These are phyloP conservation scores for Cystobasidium slooffiae DNA, from an alignment of 1,284 basidiomycete genomes.

Conservation along the genomic window DNA sequence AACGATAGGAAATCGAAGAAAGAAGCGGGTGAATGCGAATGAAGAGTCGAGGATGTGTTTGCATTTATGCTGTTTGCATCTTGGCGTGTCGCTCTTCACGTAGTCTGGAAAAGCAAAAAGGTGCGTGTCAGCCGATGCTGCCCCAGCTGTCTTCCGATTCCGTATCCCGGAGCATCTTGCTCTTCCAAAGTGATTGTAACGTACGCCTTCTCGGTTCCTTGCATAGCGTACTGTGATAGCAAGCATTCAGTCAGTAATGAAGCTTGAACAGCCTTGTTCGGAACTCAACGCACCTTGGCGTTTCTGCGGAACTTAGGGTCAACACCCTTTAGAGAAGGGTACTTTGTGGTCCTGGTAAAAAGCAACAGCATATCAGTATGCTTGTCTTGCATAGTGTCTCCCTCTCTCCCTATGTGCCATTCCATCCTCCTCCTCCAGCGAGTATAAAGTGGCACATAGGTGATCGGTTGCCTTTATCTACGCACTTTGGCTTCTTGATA, in stretches of 20 bases:
- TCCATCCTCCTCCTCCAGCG: too few relatives aligned
- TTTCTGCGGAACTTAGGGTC: conserved; percentile 45
- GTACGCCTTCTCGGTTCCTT: conserved; percentile 43
- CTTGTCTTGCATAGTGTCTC: neutral
- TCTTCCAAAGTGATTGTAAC: neutral
- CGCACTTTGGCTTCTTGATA: conserved; percentile 42
- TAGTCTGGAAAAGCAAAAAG: conserved; percentile 10
- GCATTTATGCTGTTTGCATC: conserved; percentile 33
- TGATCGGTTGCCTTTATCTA: conserved; percentile 12
- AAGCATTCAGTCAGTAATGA: neutral
- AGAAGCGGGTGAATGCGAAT: conserved; percentile 3
- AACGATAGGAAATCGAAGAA: conserved; percentile 7
- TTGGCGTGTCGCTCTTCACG: conserved; percentile 36
- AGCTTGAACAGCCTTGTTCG: neutral
- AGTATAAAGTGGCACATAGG: neutral
- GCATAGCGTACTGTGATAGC: conserved; percentile 35
- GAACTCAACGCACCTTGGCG: conserved; percentile 29
- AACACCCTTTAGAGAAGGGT: conserved; percentile 43
- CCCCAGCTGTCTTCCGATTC: neutral
- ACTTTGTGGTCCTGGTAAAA: conserved; percentile 33
- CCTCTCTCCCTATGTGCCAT: neutral
- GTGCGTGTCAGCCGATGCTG: neutral
- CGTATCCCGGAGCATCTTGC: neutral
- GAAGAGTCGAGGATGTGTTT: neutral
- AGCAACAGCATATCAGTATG: conserved; percentile 11